Conservation (phyloP, 2,329 filamentous ascomycete genomes). For the Colletotrichum cuscutae region DNA sequence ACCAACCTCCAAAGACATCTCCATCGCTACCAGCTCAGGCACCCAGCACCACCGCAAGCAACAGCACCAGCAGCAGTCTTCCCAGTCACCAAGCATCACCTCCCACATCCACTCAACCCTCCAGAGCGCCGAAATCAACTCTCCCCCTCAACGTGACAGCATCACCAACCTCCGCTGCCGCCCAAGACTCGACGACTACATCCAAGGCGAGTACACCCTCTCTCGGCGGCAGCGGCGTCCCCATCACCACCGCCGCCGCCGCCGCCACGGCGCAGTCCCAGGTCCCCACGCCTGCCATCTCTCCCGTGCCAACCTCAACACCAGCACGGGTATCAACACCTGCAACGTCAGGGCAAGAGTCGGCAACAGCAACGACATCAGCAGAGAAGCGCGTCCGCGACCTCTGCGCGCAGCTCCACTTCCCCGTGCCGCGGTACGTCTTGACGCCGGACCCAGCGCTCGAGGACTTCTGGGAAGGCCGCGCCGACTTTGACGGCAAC, state of each 20-base stretch:
- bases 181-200: not conserved
- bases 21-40: not conserved
- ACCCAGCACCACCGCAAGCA: not conserved
- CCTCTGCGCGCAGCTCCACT: conserved; percentile 47
- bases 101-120: conserved; percentile 28
- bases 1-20: not conserved
- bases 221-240: not conserved
- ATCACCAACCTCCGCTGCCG: not conserved
- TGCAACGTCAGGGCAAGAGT: not conserved
- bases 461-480: conserved; percentile 48
- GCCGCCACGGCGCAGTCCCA: not conserved
- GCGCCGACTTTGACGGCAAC: conserved; percentile 46
- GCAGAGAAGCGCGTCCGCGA: conserved; percentile 42
- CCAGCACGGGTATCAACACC: too few species aligned
- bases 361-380: conserved; percentile 12
- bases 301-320: conserved; percentile 11
- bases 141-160: conserved; percentile 2
- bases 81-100: not conserved
- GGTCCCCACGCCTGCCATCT: not conserved
- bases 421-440: conserved; percentile 47
- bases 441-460: conserved; percentile 38
- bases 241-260: not conserved
- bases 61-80: not conserved
- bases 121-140: conserved; percentile 1
- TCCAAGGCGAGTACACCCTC: not conserved